Base-by-base conservation (phyloP, 768 basidiomycete species). In the Mycena albidolilacea region DNA sequence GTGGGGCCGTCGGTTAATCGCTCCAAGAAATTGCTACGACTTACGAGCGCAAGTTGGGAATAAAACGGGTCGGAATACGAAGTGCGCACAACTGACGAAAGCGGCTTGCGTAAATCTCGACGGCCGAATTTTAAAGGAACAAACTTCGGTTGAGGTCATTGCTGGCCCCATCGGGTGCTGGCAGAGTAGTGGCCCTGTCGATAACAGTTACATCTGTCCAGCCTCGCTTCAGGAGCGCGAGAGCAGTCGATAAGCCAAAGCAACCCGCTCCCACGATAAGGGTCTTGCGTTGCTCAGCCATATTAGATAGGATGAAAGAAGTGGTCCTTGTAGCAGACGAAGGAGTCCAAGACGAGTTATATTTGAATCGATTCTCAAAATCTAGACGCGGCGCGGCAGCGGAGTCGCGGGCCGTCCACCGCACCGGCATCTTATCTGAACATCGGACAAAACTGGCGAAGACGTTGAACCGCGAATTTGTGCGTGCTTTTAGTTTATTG, bases 211-310 rank as follows among this genome's bases (percentile, higher is more conserved):
- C 87, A 69, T 91, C 78, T 17, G 81, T 85, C 81, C 91, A 96
- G 19, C 93, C 92, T 71, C 91, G 84, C 67, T 84, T 80, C 61
- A 97, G 85, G 64, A 97, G 90, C 79, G 95, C 91, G 75, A 91
- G 88, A 1, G 96, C 97, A 0, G 97, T 94, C 19, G 95, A 97
- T 62, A 95, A 84, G 8, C 97, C 97, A 79, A 97, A 97, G 75
- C 91, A 91, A 6, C 95, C 95, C 50, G 94, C 92, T 37, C 95
- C 95, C 54, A 95, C 85, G 72, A 97, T 91, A 64, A 96, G 78
- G 57, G 92, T 84, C 63, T 80, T 82, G 76, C 83, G 78, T 50
- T 70, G 12, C 4, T 59, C 55, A 69, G 72, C 76, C 71, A 79
- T 79, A 75, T 76, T 75, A 79, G 81, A 81, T 17, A 17, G 44